A percentile compares a stretch with the other conserved stretches of the same genome.
These are phyloP conservation scores for Chaetomiaceae sp. DNA, from an alignment of 2,329 filamentous ascomycete species.

Conservation along the genomic window DNA sequence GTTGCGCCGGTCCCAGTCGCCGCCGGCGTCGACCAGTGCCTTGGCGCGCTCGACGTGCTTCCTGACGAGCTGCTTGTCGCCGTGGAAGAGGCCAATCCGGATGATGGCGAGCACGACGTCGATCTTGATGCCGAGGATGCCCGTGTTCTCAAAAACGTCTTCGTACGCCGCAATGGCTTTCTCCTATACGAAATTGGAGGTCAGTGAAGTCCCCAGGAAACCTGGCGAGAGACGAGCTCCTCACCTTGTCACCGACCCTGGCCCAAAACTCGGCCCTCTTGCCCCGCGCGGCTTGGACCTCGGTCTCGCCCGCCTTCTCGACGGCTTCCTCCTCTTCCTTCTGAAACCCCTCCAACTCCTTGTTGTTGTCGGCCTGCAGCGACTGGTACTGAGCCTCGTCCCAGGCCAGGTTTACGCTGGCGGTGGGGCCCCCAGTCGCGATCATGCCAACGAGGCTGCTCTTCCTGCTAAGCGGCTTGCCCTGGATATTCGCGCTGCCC, in stretches of 20 bases:
- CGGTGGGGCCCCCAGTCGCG: slow-evolving; percentile 62
- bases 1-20: slow-evolving; percentile 98
- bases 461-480: slow-evolving; percentile 62
- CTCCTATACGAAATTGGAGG: no score
- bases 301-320: slow-evolving; percentile 93
- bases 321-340: slow-evolving; percentile 91
- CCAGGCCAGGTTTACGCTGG: slow-evolving; percentile 73
- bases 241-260: slow-evolving; percentile 89
- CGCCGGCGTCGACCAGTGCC: slow-evolving; percentile 85
- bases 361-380: slow-evolving; percentile 71
- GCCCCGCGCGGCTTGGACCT: slow-evolving; percentile 85
- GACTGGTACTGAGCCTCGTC: slow-evolving; percentile 82
- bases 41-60: slow-evolving; percentile 89
- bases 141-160: slow-evolving; percentile 93
- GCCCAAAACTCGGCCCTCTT: slow-evolving; percentile 97
- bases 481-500: slow-evolving; percentile 44
- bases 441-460: slow-evolving; percentile 70
- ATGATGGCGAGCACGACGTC: slow-evolving; percentile 95
- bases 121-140: slow-evolving; percentile 93
- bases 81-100: slow-evolving; percentile 92
- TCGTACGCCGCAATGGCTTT: slow-evolving; percentile 92
- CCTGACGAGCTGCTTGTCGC: slow-evolving; percentile 86
- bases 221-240: no score
- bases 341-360: slow-evolving; percentile 70
- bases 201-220: no score